Evolutionary conservation across 2,329 filamentous ascomycete species (phyloP).

Genomic region (Tympanopsis confertula): DNA sequence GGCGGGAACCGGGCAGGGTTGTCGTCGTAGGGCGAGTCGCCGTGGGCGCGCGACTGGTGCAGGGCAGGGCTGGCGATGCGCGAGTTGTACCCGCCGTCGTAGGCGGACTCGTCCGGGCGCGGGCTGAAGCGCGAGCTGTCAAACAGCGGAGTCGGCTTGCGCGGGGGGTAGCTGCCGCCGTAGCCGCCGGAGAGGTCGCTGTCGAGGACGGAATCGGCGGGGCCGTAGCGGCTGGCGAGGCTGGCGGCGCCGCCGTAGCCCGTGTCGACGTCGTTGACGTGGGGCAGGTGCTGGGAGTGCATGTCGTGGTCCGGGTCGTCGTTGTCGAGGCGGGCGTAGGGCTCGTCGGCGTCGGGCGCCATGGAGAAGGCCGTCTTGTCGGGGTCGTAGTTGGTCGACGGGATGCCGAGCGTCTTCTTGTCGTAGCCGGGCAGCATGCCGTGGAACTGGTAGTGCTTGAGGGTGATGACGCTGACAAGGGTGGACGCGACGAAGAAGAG

Average conservation of each 20-base stretch:
- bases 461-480: constrained; percentile 45
- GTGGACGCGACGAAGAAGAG: constrained; percentile 41
- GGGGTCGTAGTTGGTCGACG: constrained; percentile 43
- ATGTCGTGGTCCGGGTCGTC: constrained; percentile 30
- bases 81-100: constrained; percentile 7
- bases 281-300: constrained; percentile 1
- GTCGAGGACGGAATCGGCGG: constrained; percentile 16
- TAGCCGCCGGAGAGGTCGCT: constrained; percentile 17
- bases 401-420: constrained; percentile 25
- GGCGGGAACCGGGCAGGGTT: constrained; percentile 40
- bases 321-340: constrained; percentile 49
- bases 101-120: constrained; percentile 7
- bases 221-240: constrained; percentile 12
- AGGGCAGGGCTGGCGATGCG: constrained; percentile 9
- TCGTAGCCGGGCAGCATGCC: constrained; percentile 51
- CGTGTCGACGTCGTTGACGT: constrained; percentile 1
- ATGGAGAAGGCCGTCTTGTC: constrained; percentile 61
- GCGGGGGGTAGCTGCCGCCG: constrained; percentile 11
- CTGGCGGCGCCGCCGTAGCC: constrained; percentile 23
- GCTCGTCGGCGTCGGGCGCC: constrained; percentile 54
- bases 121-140: constrained; percentile 14
- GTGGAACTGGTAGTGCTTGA: constrained; percentile 51
- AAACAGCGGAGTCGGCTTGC: constrained; percentile 3
- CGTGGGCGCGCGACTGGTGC: constrained; percentile 26
- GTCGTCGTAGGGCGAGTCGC: constrained; percentile 31